Evolutionary conservation across 129 eudicot genomes (phyloP).

Genomic region (Flaveria sonorensis): DNA sequence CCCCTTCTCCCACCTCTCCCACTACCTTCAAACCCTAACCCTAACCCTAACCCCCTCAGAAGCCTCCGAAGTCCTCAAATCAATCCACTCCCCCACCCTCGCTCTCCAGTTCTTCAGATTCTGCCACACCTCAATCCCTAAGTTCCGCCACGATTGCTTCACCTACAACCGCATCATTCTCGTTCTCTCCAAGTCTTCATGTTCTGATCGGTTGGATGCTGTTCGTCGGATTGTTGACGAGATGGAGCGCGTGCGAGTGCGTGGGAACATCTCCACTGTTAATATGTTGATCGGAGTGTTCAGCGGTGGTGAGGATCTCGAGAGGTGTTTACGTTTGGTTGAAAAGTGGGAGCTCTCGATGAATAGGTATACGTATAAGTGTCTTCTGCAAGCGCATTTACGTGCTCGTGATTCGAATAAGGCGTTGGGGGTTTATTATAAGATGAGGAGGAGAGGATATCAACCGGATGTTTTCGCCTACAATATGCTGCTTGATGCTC

Average conservation of each 20-base stretch:
- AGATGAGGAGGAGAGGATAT: constrained; percentile 62
- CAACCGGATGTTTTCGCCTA: constrained; percentile 59
- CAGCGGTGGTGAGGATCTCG: constrained; percentile 50
- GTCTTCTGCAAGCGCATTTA: constrained; percentile 79
- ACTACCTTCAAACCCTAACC: constrained; percentile 55
- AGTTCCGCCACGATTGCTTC: constrained; percentile 73
- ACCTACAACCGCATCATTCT: constrained; percentile 77
- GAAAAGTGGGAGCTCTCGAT: constrained; percentile 75
- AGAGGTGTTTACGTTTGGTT: constrained; percentile 64
- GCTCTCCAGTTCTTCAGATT: constrained; percentile 75
- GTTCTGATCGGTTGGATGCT: constrained; percentile 39
- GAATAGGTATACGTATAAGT: constrained; percentile 75
- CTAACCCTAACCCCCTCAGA: constrained; percentile 64
- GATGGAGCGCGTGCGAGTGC: constrained; percentile 60
- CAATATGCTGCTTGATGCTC: constrained; percentile 86
- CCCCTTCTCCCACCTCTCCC: constrained; percentile 57
- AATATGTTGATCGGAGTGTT: constrained; percentile 78
- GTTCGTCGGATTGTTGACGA: constrained; percentile 48
- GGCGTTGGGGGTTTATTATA: constrained; percentile 51
- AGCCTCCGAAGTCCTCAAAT: constrained; percentile 82
- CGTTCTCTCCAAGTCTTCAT: constrained; percentile 53
- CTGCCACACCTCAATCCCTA: constrained; percentile 61
- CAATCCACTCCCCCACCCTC: constrained; percentile 53
- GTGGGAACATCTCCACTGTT: constrained; percentile 74
- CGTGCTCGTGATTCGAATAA: constrained; percentile 47